Evolutionary conservation across 2,329 filamentous ascomycete genomes (phyloP).

Genomic region (Ophiostoma himal-ulmi): DNA sequence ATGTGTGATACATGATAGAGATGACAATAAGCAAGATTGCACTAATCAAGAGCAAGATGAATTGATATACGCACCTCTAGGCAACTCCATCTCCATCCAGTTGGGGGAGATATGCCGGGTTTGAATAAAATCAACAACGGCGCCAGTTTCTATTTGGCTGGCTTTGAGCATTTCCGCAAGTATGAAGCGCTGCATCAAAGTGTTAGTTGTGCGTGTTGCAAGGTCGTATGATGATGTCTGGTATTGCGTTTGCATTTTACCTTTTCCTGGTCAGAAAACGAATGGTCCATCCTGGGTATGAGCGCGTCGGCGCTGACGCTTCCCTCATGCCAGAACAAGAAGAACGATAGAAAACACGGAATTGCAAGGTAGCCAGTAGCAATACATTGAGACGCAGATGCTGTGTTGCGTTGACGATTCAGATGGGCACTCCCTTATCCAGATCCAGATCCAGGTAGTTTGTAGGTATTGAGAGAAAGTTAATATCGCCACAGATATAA

Average conservation of each 20-base stretch:
- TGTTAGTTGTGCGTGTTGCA: background rate
- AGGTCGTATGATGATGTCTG: background rate
- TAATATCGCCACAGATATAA: background rate
- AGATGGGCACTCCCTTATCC: background rate
- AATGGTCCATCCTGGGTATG: conserved; percentile 37
- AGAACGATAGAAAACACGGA: conserved; percentile 30
- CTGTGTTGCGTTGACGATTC: background rate
- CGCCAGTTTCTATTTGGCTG: conserved; percentile 44
- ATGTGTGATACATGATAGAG: background rate
- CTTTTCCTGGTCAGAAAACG: conserved; percentile 49
- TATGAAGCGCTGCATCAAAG: conserved; percentile 45
- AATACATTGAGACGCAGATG: conserved; percentile 33
- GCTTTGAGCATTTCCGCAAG: conserved; percentile 54
- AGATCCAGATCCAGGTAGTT: background rate
- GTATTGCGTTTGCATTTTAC: conserved; percentile 32
- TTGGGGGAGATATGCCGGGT: conserved; percentile 31
- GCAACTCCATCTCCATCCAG: conserved; percentile 36
- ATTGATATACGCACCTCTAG: conserved; percentile 29
- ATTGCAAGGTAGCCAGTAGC: conserved; percentile 29
- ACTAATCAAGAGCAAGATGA: background rate
- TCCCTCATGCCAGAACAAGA: conserved; percentile 26
- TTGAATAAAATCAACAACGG: conserved; percentile 45
- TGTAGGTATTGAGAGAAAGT: background rate
- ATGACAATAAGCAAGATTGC: background rate
- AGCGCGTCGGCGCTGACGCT: conserved; percentile 20